These are phyloP conservation scores for Gypsophila paniculata DNA, from an alignment of 179 eudicot species.

Conservation along the genomic window DNA sequence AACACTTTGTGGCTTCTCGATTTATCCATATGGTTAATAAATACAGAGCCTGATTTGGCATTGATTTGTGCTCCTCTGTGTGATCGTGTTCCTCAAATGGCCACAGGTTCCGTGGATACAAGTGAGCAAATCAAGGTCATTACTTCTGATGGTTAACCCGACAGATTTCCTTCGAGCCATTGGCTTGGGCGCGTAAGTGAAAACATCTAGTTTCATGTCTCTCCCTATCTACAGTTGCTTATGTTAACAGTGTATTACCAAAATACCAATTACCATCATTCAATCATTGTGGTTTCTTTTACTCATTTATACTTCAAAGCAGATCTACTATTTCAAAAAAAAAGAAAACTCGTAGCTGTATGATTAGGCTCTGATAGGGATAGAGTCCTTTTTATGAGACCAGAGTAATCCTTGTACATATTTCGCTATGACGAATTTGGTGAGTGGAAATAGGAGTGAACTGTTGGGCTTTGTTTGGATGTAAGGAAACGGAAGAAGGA, in stretches of 20 bases:
- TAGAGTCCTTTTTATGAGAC: too few species aligned
- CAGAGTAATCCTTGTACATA: too few species aligned
- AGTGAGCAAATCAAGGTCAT: conserved; percentile 87
- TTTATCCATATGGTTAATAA: not conserved
- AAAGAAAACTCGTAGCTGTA: too few species aligned
- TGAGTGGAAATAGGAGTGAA: too few species aligned
- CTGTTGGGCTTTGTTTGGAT: too few species aligned
- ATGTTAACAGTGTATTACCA: not conserved
- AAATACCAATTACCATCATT: too few species aligned
- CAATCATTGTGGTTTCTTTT: too few species aligned
- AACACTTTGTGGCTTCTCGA: not conserved
- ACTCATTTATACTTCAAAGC: too few species aligned
- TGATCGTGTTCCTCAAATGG: conserved; percentile 3
- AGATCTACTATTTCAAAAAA: too few species aligned
- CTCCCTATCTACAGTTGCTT: not conserved
- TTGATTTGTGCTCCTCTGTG: not conserved
- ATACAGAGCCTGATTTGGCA: not conserved
- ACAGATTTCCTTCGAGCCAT: conserved; percentile 63
- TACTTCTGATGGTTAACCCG: conserved; percentile 81
- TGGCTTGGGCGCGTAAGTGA: conserved; percentile 75
- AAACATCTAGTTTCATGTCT: conserved; percentile 6
- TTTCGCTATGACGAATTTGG: too few species aligned
- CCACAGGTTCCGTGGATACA: conserved; percentile 90
- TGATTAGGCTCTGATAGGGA: too few species aligned
- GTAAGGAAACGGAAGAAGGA: too few species aligned